These are phyloP conservation scores for Ceriops tagal DNA, from an alignment of 345 rosid genomes.

Conservation along the genomic window DNA sequence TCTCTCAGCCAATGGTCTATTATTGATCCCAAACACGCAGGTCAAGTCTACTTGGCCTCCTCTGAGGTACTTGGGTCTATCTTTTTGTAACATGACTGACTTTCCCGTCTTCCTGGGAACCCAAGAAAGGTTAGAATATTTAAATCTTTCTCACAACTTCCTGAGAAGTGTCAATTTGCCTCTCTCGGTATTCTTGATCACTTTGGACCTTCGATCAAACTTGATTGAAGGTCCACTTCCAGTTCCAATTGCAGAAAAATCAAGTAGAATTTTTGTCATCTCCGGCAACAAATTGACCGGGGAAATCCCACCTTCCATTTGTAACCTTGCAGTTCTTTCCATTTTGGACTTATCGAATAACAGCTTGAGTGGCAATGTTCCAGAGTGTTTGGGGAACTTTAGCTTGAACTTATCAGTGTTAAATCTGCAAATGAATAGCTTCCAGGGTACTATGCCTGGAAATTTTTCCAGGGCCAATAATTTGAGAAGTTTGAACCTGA, in stretches of 20 bases:
- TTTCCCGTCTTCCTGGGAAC: constrained; percentile 10
- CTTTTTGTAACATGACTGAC: constrained; percentile 24
- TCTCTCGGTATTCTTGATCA: not conserved
- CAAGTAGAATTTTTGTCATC: not conserved
- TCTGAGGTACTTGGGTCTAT: not conserved
- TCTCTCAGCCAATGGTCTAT: constrained; percentile 15
- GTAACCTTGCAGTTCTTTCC: not conserved
- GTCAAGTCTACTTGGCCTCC: constrained; percentile 9
- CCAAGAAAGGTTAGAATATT: not conserved
- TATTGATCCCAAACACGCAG: not conserved
- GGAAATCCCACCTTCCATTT: constrained; percentile 16
- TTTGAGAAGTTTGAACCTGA: not conserved
- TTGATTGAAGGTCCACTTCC: constrained; percentile 22
- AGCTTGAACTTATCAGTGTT: constrained; percentile 10
- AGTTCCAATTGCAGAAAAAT: constrained; percentile 3
- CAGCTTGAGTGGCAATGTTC: constrained; percentile 26
- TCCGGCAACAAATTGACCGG: constrained; percentile 20
- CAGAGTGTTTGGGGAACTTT: constrained; percentile 15
- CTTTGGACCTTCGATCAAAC: constrained; percentile 22
- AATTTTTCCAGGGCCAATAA: not conserved
- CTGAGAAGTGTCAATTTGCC: constrained; percentile 8
- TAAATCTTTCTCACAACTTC: constrained; percentile 5
- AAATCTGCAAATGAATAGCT: constrained; percentile 14
- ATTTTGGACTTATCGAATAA: constrained; percentile 24
- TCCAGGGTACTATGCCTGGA: constrained; percentile 17